phyloP scores from a whole-genome alignment of 225 moss, liverwort and hornwort species.

The Physcomitrellopsis africana region DNA sequence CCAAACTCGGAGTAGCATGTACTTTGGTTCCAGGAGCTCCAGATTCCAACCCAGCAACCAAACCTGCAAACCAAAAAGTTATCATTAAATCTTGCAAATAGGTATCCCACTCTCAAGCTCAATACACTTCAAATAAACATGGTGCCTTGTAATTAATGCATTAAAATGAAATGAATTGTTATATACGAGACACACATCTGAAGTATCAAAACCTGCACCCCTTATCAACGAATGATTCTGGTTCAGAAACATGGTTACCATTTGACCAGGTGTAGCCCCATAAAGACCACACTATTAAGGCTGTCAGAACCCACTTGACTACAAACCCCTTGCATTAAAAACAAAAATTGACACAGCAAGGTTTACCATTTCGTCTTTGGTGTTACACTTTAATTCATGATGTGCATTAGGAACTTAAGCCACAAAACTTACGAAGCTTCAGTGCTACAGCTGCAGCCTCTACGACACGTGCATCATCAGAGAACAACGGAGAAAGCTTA shows the following conservation, averaged over 20 bases:
- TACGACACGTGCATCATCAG: conserved; percentile 82
- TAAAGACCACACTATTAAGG: not conserved
- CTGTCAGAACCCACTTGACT: not conserved
- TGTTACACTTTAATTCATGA: not conserved
- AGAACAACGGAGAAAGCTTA: conserved; percentile 92
- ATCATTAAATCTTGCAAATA: conserved; percentile 12
- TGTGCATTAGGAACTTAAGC: conserved; percentile 17
- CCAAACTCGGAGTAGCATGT: conserved; percentile 71
- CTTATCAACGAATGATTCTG: not conserved
- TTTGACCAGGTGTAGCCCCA: conserved; percentile 6
- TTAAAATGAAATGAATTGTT: too few relatives aligned
- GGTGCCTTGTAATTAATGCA: too few relatives aligned
- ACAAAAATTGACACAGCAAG: not conserved
- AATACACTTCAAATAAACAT: not conserved
- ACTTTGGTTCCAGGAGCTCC: conserved; percentile 56
- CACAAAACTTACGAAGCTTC: conserved; percentile 84
- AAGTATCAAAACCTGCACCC: not conserved
- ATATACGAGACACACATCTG: not conserved
- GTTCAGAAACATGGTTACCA: not conserved
- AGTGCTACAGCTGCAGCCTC: conserved; percentile 92
- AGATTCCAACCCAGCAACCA: conserved; percentile 71
- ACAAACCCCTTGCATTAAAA: not conserved
- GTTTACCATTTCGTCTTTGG: too few relatives aligned
- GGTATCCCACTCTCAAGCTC: conserved; percentile 18
- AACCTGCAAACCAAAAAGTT: conserved; percentile 52